These are phyloP conservation scores for Xylariaceae sp. DNA, from an alignment of 2,329 filamentous ascomycete species.

Conservation along the genomic window DNA sequence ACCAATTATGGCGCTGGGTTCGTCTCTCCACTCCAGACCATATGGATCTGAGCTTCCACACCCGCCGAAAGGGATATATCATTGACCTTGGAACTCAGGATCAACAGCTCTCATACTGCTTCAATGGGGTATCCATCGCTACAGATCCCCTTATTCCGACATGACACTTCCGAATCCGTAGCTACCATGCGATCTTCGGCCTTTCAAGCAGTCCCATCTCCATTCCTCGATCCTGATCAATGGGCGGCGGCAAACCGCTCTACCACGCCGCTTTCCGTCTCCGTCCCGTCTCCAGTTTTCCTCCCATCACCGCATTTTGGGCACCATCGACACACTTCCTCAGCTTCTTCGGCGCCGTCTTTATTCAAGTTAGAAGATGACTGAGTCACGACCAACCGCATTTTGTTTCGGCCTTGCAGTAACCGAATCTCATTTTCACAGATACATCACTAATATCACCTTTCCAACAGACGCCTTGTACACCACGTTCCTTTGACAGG, in stretches of 20 bases:
- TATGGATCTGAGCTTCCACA: constrained; percentile 54
- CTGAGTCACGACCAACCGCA: constrained; percentile 5
- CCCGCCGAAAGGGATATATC: constrained; percentile 39
- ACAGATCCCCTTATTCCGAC: constrained; percentile 35
- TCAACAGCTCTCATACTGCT: constrained; percentile 30
- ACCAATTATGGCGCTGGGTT: constrained; percentile 54
- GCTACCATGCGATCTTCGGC: constrained; percentile 34
- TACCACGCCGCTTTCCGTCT: constrained; percentile 31
- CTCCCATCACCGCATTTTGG: constrained; percentile 34
- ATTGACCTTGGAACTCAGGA: constrained; percentile 56
- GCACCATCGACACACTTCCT: constrained; percentile 34
- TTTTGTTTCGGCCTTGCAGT: too few relatives aligned
- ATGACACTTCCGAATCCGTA: constrained; percentile 17
- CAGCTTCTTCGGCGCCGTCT: constrained; percentile 31
- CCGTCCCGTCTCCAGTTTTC: constrained; percentile 32
- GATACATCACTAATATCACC: constrained; percentile 24
- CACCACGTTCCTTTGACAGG: constrained; percentile 35
- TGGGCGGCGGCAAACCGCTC: constrained; percentile 39
- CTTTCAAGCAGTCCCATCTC: constrained; percentile 39
- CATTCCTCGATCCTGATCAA: constrained; percentile 41
- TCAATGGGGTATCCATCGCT: constrained; percentile 42
- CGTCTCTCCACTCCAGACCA: constrained; percentile 59
- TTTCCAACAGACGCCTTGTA: constrained; percentile 34
- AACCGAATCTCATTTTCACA: constrained; percentile 17
- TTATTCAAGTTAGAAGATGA: constrained; percentile 36